Evolutionary conservation across 768 basidiomycete species (phyloP).

Genomic region (Lactarius sanguifluus): DNA sequence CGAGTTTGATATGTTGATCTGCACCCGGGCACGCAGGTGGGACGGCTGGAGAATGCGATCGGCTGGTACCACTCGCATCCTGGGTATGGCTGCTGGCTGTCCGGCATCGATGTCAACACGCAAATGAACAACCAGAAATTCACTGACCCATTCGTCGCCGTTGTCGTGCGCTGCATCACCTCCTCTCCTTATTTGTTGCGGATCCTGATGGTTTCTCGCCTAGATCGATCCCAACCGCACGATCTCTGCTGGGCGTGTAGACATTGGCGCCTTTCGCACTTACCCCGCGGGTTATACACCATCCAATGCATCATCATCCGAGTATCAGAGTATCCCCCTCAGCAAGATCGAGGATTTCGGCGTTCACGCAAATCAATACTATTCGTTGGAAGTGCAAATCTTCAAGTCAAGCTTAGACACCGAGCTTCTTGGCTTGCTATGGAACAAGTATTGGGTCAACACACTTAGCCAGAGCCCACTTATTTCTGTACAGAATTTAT

Average conservation of each 20-base stretch:
- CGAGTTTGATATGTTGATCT: not conserved
- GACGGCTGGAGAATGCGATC: constrained; percentile 80
- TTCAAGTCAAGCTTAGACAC: constrained; percentile 92
- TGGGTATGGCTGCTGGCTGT: constrained; percentile 98
- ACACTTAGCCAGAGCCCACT: constrained; percentile 92
- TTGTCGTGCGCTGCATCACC: constrained; percentile 64
- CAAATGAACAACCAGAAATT: constrained; percentile 94
- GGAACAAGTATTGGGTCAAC: constrained; percentile 99
- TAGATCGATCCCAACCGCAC: constrained; percentile 98
- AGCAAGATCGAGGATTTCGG: constrained; percentile 99
- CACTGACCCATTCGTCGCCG: constrained; percentile 95
- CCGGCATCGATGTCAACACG: constrained; percentile 97
- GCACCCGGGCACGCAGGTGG: constrained; percentile 51
- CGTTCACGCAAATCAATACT: constrained; percentile 96
- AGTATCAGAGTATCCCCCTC: constrained; percentile 95
- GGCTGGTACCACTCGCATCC: constrained; percentile 99
- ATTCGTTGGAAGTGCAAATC: constrained; percentile 89
- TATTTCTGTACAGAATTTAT: constrained; percentile 64
- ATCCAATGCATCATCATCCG: constrained; percentile 61
- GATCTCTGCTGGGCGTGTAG: constrained; percentile 96
- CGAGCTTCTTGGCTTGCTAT: constrained; percentile 83
- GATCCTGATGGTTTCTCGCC: constrained; percentile 4
- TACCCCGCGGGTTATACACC: constrained; percentile 96
- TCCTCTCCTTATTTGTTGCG: not conserved
- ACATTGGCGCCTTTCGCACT: constrained; percentile 98